Evolutionary conservation across 495 filamentous ascomycete genomes (phyloP).

Genomic region (Talaromyces liani): DNA sequence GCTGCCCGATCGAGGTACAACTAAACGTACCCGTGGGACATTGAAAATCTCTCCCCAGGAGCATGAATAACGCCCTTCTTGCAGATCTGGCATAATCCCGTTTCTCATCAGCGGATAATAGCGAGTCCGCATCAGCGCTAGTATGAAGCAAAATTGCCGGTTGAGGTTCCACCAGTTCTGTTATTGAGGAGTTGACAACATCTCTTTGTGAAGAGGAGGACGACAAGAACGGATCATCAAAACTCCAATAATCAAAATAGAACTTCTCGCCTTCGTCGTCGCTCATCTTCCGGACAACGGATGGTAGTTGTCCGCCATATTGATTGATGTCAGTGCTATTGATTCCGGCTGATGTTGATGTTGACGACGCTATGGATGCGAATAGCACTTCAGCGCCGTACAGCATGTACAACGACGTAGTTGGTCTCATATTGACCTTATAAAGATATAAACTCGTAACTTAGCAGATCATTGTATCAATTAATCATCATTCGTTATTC

Average conservation of each 20-base stretch:
- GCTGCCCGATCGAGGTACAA: conserved; percentile 62
- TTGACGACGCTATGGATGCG: neutral
- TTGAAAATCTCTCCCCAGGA: conserved; percentile 49
- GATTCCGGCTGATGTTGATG: neutral
- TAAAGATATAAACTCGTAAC: neutral
- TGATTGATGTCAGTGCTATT: neutral
- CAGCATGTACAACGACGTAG: neutral
- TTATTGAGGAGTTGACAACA: neutral
- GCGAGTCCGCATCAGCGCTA: conserved; percentile 1
- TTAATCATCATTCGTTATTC: neutral
- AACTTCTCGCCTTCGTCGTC: conserved; percentile 81
- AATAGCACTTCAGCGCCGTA: neutral
- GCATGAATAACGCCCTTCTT: conserved; percentile 17
- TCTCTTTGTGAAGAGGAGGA: neutral
- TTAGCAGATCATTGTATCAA: neutral
- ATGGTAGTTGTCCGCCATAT: neutral
- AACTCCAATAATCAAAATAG: conserved; percentile 56
- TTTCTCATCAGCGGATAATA: conserved; percentile 9
- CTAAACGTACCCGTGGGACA: conserved; percentile 64
- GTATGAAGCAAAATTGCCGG: neutral
- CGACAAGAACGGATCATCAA: conserved; percentile 11
- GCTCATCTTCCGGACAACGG: conserved; percentile 65
- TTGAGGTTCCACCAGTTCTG: neutral
- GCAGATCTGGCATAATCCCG: conserved; percentile 13
- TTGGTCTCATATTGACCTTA: neutral